Evolutionary conservation across 83 land plant species (phyloP), one percentile per base, ranked within the genome.

Genomic region (Larix sibirica): DNA sequence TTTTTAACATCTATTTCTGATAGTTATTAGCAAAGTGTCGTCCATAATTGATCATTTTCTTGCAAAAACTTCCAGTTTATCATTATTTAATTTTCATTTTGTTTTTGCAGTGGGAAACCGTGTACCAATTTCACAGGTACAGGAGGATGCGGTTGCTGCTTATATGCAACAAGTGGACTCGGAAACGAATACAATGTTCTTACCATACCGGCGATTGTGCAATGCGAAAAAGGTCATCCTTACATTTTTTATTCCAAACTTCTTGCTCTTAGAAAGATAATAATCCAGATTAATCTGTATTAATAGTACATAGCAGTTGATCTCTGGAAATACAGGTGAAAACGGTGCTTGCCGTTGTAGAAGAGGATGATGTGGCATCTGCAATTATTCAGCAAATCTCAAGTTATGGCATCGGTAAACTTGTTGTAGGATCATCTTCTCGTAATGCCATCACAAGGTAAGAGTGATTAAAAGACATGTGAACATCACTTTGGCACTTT

Each of bases 351-450:
- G 24, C 76, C 4, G 78, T 86, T 23, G 67, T 85, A 61, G 91
- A 92, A 62, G 82, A 85, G 26, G 88, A 89, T 80, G 88, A 92
- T 88, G 87, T 89, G 17, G 84, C 87, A 40, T 75, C 26, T 44
- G 91, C 90, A 23, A 87, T 92, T 83, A 38, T 83, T 67, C 68
- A 54, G 61, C 88, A 87, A 42, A 69, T 92, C 79, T 47, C 82
- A 6, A 83, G 85, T n/a, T 31, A 17, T 6, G 23, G 13, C 3
- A 87, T 92, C 68, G 76, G 20, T 26, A 87, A 85, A 80, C 90
- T 92, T 67, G 94, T 92, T 23, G 68, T 92, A 42, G 90, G 91
- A 18, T 81, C 90, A 31, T 83, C 90, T 67, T 86, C 89, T 62
- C 68, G 71, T 0, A 84, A 77, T 71, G n/a, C 82, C 23, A 74